Base-by-base conservation (phyloP, 768 basidiomycete species). In the Pleurotus ostreatus region DNA sequence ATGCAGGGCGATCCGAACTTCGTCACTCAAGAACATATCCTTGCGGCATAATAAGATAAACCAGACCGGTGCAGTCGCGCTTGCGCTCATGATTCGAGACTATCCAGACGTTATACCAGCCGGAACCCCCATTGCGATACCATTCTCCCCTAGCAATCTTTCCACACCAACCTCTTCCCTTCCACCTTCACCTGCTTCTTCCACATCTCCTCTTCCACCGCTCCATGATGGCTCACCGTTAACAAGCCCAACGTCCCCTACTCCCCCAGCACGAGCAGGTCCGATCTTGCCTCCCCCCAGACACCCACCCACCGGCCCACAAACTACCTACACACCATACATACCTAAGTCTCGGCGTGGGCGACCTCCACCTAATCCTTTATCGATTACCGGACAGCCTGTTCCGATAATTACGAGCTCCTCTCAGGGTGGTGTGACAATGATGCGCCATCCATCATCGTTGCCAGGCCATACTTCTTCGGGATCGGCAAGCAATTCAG, bases 21-120 rank as follows among this genome's bases (percentile, higher is more conserved):
- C 93, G 0, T 85, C 87, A 0, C 71, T 99, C 56, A 83, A 85
- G 57, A 93, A 99, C 65, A 86, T 99, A 48, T 96, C 94, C 4
- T 72, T 99, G 20, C 84, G 96, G 13, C 82, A 92, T 46, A 98
- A 99, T 70, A 83, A 83, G 43, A 97, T 98, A 63, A 84, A 79
- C 34, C 80, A 86, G 0, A 81, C 89, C 0, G 94, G 94, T 34
- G 94, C 89, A 6, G 93, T 98, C 4, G 90, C 94, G 0, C 78
- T 98, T 11, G 94, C 96, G 0, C 79, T 97, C 51, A 95, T 99
- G 92, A 94, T 98, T 60, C 84, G 91, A 51, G 96, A 99, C 69
- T 98, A 98, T 66, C 92, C 93, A 3, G 93, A 97, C 61, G 78
- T 87, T 43, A 80, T 86, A 6, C 74, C 78, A 25, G 65, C 65